Base-by-base conservation (phyloP, 1,284 basidiomycete species). In the Calocybe gambosa region DNA sequence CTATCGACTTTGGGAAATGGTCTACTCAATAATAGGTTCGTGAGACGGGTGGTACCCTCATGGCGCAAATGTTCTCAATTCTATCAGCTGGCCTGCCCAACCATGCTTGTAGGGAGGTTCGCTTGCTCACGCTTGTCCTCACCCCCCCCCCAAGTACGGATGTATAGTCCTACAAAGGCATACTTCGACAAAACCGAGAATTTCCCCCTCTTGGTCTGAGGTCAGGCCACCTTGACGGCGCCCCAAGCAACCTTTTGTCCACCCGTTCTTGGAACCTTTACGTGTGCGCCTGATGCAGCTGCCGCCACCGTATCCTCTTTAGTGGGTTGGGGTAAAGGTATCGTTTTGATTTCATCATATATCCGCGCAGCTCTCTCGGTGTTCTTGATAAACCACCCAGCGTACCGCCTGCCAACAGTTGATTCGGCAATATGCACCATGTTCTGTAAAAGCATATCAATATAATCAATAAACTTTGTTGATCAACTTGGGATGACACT, bases 371-470 rank as follows among this genome's bases (percentile, higher is more conserved):
- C 84, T 57, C 92, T 81, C 65, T 94, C 91, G 3, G 91, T 89
- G 67, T 93, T 93, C 54, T 93, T 85, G 67, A 97, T 93, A 71
- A 97, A 97, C 90, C 92, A 96, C 34, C 93, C 92, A 1, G 93
- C 94, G 62, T 91, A 97, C 46, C 92, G 82, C 42, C 94, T 71
- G 18, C 93, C 93, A 10, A 95, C 84, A 0, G 93, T 93, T 13
- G 89, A 91, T 65, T 98, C 93, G 13, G 91, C 87, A 58, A 98
- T 93, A 60, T 95, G 91, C 6, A 97, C 87, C 89, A 94, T 93
- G 62, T 93, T 88, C 89, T 93, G 53, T 21, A 31, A 25, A 28
- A 12, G 15, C n/a, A n/a, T n/a, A n/a, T n/a, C n/a, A n/a, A n/a
- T n/a, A n/a, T n/a, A n/a, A n/a, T n/a, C 26, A 36, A 15, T 39